A percentile compares a stretch with the other conserved stretches of the same genome.
These are phyloP conservation scores for Pugionium cornutum DNA, from an alignment of 345 rosid genomes.

Conservation along the genomic window DNA sequence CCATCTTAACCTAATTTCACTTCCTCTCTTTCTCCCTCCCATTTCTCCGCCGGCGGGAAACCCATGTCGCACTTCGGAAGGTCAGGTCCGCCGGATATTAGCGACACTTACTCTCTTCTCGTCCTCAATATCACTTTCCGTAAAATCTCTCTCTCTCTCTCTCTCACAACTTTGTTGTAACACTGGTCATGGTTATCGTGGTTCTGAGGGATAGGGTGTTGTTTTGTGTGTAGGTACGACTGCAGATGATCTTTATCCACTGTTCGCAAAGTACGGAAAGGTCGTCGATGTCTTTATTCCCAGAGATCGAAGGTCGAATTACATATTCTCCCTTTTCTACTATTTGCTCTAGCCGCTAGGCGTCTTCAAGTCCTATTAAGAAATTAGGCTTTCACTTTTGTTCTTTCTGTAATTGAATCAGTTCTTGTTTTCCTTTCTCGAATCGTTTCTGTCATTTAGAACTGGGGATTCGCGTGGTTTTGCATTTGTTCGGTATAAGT, in stretches of 20 bases:
- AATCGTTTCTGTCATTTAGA: constrained; percentile 33
- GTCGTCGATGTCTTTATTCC: constrained; percentile 85
- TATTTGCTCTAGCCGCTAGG: neutral
- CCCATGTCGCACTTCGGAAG: constrained; percentile 79
- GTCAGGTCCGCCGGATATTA: constrained; percentile 78
- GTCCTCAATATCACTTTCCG: constrained; percentile 88
- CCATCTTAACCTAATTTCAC: constrained; percentile 31
- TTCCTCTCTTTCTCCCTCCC: too few species aligned
- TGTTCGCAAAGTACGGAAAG: constrained; percentile 84
- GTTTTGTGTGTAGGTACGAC: constrained; percentile 56
- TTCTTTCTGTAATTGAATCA: neutral
- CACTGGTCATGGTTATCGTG: neutral
- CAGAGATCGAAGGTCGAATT: constrained; percentile 69
- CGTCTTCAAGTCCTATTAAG: neutral
- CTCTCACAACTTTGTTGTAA: neutral
- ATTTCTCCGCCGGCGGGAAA: constrained; percentile 21
- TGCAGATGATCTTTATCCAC: constrained; percentile 84
- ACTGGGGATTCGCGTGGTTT: constrained; percentile 72
- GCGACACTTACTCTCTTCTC: constrained; percentile 74
- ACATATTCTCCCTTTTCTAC: neutral
- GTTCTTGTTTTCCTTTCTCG: neutral
- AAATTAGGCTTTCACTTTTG: constrained; percentile 10
- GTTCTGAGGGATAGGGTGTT: constrained; percentile 14
- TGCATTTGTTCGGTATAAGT: constrained; percentile 77
- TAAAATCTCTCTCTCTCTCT: constrained; percentile 34